phyloP scores from a whole-genome alignment of 441 rosid species.

The Adansonia gregorii region DNA sequence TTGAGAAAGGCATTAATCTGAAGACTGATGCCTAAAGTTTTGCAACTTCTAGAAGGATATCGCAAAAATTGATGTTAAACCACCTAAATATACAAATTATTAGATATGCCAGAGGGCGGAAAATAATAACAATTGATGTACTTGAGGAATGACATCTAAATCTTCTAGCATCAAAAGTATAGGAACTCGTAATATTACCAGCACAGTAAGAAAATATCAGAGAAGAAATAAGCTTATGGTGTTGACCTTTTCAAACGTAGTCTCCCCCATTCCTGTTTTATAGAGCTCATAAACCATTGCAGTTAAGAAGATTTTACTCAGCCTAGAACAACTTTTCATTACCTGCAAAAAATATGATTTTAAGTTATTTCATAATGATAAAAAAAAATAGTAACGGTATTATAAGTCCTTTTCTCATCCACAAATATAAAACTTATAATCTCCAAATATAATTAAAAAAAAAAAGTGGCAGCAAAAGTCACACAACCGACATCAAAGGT shows the following conservation, averaged over 20 bases:
- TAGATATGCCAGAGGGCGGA: not conserved
- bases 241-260: constrained; percentile 80
- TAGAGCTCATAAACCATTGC: constrained; percentile 96
- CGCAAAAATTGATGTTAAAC: not conserved
- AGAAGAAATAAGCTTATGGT: constrained; percentile 19
- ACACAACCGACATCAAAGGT: not conserved
- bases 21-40: not conserved
- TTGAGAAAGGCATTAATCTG: not conserved
- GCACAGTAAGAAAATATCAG: constrained; percentile 11
- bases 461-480: not conserved
- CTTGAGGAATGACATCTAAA: constrained; percentile 4
- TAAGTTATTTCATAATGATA: constrained; percentile 14
- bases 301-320: constrained; percentile 82
- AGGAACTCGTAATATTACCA: not conserved
- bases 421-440: not conserved
- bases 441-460: not conserved
- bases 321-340: constrained; percentile 70
- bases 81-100: not conserved
- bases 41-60: not conserved
- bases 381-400: not conserved
- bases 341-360: constrained; percentile 48
- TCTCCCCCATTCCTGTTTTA: constrained; percentile 92
- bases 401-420: not conserved
- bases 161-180: not conserved
- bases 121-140: not conserved